A percentile compares a stretch with the other conserved stretches of the same genome.
Conservation (phyloP, 2,329 filamentous ascomycete species). For the Exophiala sideris region DNA sequence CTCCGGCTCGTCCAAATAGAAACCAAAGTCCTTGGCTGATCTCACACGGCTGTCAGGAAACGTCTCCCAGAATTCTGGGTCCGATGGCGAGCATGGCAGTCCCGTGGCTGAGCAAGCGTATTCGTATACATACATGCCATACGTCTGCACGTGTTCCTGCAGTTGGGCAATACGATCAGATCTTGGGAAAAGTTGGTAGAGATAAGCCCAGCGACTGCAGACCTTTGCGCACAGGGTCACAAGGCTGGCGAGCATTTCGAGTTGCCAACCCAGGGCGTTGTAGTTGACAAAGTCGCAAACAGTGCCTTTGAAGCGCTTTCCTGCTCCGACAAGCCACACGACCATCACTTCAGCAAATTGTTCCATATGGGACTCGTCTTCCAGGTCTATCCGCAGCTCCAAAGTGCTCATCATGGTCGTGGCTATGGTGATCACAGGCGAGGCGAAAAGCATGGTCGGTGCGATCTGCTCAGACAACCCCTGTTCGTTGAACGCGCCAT, state of each 20-base stretch:
- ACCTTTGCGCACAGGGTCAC: conserved; percentile 6
- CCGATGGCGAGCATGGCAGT: background rate
- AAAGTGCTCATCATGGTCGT: conserved; percentile 3
- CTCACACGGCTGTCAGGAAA: background rate
- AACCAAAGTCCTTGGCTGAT: conserved; percentile 8
- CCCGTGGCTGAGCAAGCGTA: conserved; percentile 7
- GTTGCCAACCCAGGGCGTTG: background rate
- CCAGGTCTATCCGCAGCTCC: conserved; percentile 17
- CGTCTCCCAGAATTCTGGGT: conserved; percentile 6
- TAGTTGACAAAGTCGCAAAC: background rate
- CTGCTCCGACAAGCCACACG: conserved; percentile 6
- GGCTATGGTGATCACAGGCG: conserved; percentile 3
- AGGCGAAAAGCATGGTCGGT: conserved; percentile 2
- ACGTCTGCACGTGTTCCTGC: conserved; percentile 11
- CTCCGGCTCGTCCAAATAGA: conserved; percentile 5
- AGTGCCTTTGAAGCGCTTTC: conserved; percentile 6
- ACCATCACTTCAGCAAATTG: conserved; percentile 10
- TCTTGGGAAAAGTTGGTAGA: conserved; percentile 11
- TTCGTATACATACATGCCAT: conserved; percentile 9
- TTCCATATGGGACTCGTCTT: conserved; percentile 15
- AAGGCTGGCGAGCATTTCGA: conserved; percentile 2
- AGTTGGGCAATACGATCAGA: conserved; percentile 6
- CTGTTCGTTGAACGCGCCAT: conserved; percentile 2
- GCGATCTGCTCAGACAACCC: too few relatives aligned
- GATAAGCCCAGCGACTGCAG: conserved; percentile 14